Base-by-base conservation (phyloP, 2,329 filamentous ascomycete species). In the Verticillium dahliae region DNA sequence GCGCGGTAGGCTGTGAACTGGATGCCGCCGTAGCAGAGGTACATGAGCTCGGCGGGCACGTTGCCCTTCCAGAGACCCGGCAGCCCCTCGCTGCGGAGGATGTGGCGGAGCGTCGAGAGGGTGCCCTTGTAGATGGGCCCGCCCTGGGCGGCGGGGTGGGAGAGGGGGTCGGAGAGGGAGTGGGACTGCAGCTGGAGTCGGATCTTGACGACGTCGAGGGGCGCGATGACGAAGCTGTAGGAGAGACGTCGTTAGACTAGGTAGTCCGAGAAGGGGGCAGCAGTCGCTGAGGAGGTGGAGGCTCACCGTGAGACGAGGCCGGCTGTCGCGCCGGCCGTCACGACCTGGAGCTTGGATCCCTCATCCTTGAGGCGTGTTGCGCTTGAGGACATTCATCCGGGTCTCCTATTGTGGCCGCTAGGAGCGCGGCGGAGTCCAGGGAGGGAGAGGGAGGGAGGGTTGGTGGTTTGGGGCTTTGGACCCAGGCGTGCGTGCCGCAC, bases 121-220 rank as follows among this genome's bases (percentile, higher is more conserved):
- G 91, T 92, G 67, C 92, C 92, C 71, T 89, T 91, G 78, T 94
- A 91, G 63, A 82, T 71, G 56, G 79, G 78, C 14, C 79, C 76
- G 67, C 78, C 79, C 60, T 73, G 75, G 13, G 80, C 73, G 63
- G 77, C 66, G 65, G 78, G 78, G 65, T 85, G 80, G 56, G 86
- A 83, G 10, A 87, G 75, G 2, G 91, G 90, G 70, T 94, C 89
- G 68, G 89, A 89, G 63, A 91, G 85, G 57, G 91, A 92, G 78
- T 96, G 90, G 55, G 90, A 86, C 75, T 98, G 95, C 18, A 99
- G 87, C 74, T 99, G 95, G 56, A 98, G 88, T 56, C 95, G 91
- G 77, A 99, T 99, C 81, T 99, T 98, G 78, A 98, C 87, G 65
- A 99, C 95, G 75, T 99, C 95, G 67, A 99, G 90, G 60, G 95